Conservation (phyloP, 179 eudicot species). For the Drosera spatulata region DNA sequence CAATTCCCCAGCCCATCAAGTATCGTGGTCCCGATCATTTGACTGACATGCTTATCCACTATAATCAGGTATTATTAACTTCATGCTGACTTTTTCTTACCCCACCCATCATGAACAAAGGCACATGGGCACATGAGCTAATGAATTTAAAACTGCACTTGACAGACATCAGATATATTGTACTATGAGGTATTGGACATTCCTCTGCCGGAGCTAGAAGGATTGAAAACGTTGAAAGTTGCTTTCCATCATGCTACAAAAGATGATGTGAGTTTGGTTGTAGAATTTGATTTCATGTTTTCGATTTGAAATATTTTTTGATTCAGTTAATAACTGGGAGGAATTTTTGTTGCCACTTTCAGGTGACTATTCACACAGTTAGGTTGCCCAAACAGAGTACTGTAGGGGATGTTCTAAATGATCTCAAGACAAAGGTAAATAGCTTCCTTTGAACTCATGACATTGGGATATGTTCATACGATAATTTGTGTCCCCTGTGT, state of each 20-base stretch:
- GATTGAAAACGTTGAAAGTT: constrained; percentile 67
- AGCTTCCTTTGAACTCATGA: neutral
- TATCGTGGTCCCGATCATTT: constrained; percentile 67
- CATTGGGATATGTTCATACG: too few relatives aligned
- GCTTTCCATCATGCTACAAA: constrained; percentile 65
- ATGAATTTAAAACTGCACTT: neutral
- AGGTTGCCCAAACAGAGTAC: constrained; percentile 84
- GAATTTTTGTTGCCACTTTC: constrained; percentile 8
- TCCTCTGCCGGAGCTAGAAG: constrained; percentile 80
- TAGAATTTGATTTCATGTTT: neutral
- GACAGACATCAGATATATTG: constrained; percentile 67
- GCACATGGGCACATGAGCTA: too few relatives aligned
- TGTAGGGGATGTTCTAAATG: constrained; percentile 73
- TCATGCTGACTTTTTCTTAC: neutral
- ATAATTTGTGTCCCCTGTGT: too few relatives aligned
- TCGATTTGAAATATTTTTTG: neutral
- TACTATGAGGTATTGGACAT: constrained; percentile 86
- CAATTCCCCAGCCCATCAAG: constrained; percentile 71
- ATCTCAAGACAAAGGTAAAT: constrained; percentile 65
- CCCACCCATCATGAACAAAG: too few relatives aligned
- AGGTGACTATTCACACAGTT: constrained; percentile 60
- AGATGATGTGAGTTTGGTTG: constrained; percentile 46
- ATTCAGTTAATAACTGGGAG: neutral
- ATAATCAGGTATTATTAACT: constrained; percentile 48
- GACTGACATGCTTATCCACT: constrained; percentile 63